A percentile compares a stretch with the other conserved stretches of the same genome.
phyloP scores from a whole-genome alignment of 78 protist species.

The Polysphondylium violaceum region DNA sequence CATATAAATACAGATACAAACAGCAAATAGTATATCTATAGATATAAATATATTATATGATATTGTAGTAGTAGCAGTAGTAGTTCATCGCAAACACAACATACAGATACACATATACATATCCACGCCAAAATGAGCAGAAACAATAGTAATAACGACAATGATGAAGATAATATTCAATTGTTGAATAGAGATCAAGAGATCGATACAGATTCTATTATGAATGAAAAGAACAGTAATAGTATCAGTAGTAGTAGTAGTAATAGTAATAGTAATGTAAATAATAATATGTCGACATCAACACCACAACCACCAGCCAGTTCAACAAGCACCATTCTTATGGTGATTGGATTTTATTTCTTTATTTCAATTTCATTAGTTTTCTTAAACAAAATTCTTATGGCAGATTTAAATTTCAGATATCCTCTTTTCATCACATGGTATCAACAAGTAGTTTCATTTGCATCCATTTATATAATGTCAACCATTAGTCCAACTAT shows the following conservation, averaged over 20 bases:
- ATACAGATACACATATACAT: too few relatives aligned
- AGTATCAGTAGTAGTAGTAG: too few relatives aligned
- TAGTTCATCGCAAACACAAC: too few relatives aligned
- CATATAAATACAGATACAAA: too few relatives aligned
- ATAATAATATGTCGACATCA: not conserved
- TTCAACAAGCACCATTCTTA: slow-evolving; percentile 2
- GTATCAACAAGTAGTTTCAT: slow-evolving; percentile 81
- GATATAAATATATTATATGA: too few relatives aligned
- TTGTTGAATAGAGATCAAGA: not conserved
- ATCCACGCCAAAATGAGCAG: too few relatives aligned
- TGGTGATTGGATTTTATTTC: slow-evolving; percentile 82
- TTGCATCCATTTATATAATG: slow-evolving; percentile 31
- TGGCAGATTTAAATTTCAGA: slow-evolving; percentile 22
- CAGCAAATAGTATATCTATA: too few relatives aligned
- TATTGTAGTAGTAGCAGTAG: too few relatives aligned
- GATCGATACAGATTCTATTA: not conserved
- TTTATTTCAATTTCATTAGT: slow-evolving; percentile 77
- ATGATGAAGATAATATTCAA: not conserved
- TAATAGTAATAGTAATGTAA: not conserved
- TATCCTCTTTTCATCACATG: slow-evolving; percentile 84
- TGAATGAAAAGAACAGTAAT: not conserved
- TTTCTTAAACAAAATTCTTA: slow-evolving; percentile 82
- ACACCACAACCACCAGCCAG: slow-evolving; percentile 3
- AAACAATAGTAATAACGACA: not conserved
- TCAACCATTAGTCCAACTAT: slow-evolving; percentile 19